Conservation (phyloP, 805 yeast species). For the Wickerhamomyces xylosicus region DNA sequence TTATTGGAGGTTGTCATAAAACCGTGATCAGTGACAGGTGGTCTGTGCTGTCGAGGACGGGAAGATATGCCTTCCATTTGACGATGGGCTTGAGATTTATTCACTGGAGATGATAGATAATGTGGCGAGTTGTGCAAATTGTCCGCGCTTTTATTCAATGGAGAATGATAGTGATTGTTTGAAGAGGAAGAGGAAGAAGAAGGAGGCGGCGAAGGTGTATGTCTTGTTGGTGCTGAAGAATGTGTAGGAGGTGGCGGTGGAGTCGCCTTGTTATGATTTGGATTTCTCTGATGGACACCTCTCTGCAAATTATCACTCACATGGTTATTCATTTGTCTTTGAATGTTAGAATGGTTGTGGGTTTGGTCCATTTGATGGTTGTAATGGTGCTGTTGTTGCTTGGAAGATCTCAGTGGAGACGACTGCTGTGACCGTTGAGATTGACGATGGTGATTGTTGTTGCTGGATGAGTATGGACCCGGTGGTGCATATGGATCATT, state of each 20-base stretch:
- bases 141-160: not conserved
- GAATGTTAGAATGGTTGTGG: too few species aligned
- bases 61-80: conserved; percentile 12
- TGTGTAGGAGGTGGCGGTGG: not conserved
- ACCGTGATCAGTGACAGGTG: not conserved
- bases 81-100: conserved; percentile 14
- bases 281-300: not conserved
- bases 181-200: not conserved
- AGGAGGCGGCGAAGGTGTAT: not conserved
- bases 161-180: not conserved
- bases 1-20: not conserved
- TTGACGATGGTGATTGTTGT: not conserved
- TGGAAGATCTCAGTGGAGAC: conserved; percentile 1
- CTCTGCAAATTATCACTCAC: not conserved
- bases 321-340: not conserved
- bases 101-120: conserved; percentile 16
- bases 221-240: not conserved
- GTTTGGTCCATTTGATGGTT: not conserved
- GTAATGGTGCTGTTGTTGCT: too few species aligned
- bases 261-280: not conserved
- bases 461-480: conserved; percentile 5
- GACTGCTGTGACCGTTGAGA: not conserved
- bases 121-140: not conserved
- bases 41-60: too few species aligned
- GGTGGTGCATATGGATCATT: conserved; percentile 3